Evolutionary conservation across 371 early-diverging fungal species (phyloP), one percentile per base, ranked within the genome.

Genomic region (Parasitella parasitica): DNA sequence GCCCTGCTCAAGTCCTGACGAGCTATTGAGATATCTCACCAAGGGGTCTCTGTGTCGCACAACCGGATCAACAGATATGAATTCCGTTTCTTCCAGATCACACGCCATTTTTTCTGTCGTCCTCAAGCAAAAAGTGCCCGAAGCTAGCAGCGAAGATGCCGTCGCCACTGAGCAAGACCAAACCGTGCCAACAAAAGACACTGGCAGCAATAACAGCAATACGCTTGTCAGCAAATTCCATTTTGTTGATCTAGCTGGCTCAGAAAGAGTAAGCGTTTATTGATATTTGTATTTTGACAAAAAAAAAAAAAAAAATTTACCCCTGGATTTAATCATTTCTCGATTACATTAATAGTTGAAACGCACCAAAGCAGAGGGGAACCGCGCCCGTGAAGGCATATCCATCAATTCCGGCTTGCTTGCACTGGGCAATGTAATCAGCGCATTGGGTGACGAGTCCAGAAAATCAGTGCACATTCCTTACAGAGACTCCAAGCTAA

Each of bases 381-480:
- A 93, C 53, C 89, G 94, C 39, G 93, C 93, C n/a, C 92, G 91
- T 69, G 99, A 99, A 73, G 95, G 97, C 37, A 99, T 98, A 43
- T 87, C 91, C 2, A 99, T 99, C 73, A 99, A 99, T 71, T 86
- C 91, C 27, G 99, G 99, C 12, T 86, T 99, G 15, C 79, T 98
- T 41, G 96, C 97, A 1, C 85, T 99, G 12, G 99, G 99, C 52
- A 99, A 99, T 72, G 99, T 99, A 12, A 99, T 99, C 37, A 92
- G 91, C 35, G 99, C 99, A 1, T 85, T 99, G 12, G 93, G 92
- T 36, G 97, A 97, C 63, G 87, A 93, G 64, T 70, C 87, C 3
- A 75, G 90, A 58, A 83, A 71, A 54, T 72, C 82, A 0, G 69
- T 80, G 0, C 89, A 91, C 59, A 87, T 99, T 15, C 99, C 99